Evolutionary conservation across 2,329 filamentous ascomycete species (phyloP), one percentile per base, ranked within the genome.

Genomic region (Aspergillus ochraceus): DNA sequence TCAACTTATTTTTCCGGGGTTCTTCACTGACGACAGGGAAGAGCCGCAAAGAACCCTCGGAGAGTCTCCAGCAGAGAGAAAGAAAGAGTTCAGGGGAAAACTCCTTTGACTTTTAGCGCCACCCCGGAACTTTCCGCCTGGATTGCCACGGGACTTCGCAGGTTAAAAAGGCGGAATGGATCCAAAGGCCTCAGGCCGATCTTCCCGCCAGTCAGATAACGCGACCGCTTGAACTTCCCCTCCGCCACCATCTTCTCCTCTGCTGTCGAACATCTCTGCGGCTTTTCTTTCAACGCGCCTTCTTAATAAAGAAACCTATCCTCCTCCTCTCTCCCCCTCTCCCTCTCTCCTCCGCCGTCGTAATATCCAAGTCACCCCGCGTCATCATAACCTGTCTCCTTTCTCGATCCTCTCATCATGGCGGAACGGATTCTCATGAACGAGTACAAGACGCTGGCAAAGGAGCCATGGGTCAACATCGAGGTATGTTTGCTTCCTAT

Each of bases 391-490:
- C 11, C 36, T 42, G 49, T 49, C 49, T 42, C 60, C 50, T 55
- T 22, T 36, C 49, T 39, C 54, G n/a, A 20, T 50, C 56, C 30
- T 6, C n/a, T 60, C 61, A 60, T 54, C 58, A 80, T 80, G 78
- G 88, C 90, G 39, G 89, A 93, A 77, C 88, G 91, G 70, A 89
- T 96, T 54, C 84, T 98, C 58, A 92, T 96, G 90, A 90, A 90
- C 68, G 94, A 98, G 82, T 88, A 91, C 79, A 89, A 90, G 76
- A 83, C 86, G 49, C 84, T 98, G 46, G 83, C 86, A 57, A 92
- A 95, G 76, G 93, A 97, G 83, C 92, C 91, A 74, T 99, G 94
- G 94, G 90, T 96, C 19, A 87, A 94, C 68, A 91, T 97, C 66
- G 90, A 96, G 74, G 90, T 92, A 77, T 63, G 84, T 71, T 47